phyloP scores from a whole-genome alignment of 257 asterid species.

The Gentiana straminea region DNA sequence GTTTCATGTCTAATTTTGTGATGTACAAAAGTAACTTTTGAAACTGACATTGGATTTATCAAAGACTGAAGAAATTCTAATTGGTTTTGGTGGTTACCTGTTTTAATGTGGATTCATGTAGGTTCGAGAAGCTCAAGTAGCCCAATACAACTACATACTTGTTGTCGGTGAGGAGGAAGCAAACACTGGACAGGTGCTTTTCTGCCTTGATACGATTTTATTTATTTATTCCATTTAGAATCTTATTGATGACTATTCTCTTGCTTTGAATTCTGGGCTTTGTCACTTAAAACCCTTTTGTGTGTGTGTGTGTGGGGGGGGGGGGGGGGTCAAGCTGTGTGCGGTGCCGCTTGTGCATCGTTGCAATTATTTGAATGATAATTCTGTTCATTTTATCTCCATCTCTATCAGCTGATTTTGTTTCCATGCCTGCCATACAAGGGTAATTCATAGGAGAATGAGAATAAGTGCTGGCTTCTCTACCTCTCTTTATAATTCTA shows the following conservation, averaged over 20 bases:
- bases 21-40: neutral
- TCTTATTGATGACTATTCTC: neutral
- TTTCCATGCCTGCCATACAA: no score
- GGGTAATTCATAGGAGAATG: no score
- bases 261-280: neutral
- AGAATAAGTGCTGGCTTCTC: no score
- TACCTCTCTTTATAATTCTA: no score
- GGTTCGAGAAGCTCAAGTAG: slow-evolving; percentile 96
- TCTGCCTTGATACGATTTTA: slow-evolving; percentile 6
- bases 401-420: no score
- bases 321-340: no score
- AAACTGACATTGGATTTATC: neutral
- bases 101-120: slow-evolving; percentile 20
- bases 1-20: neutral
- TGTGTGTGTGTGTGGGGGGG: no score
- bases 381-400: no score
- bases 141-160: slow-evolving; percentile 85
- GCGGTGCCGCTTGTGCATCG: no score
- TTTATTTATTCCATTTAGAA: neutral
- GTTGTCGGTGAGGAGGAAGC: slow-evolving; percentile 97
- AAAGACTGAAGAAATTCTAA: slow-evolving; percentile 3
- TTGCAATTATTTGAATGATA: no score
- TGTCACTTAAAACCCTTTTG: no score
- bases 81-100: slow-evolving; percentile 9
- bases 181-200: slow-evolving; percentile 57